phyloP scores from a whole-genome alignment of 2,329 filamentous ascomycete species.

The Pyrenophora graminea region DNA sequence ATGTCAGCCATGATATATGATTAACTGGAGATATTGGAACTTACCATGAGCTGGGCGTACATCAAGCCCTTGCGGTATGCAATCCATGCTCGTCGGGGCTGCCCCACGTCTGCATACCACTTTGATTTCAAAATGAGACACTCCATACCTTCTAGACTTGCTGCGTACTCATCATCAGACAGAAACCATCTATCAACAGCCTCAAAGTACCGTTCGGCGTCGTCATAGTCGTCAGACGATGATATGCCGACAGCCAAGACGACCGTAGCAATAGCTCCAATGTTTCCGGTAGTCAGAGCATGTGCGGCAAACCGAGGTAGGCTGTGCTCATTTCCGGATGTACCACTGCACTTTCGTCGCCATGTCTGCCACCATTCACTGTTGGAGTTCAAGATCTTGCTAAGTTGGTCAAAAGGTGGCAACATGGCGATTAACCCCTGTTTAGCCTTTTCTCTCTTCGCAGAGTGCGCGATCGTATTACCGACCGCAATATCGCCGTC shows the following conservation, averaged over 20 bases:
- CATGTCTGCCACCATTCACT: slow-evolving; percentile 51
- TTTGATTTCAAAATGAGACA: slow-evolving; percentile 57
- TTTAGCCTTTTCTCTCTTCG: slow-evolving; percentile 44
- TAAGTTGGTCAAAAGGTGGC: slow-evolving; percentile 42
- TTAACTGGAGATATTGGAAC: slow-evolving; percentile 4
- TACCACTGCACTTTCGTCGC: slow-evolving; percentile 50
- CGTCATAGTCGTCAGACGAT: slow-evolving; percentile 48
- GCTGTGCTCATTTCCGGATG: slow-evolving; percentile 45
- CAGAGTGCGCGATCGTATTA: slow-evolving; percentile 25
- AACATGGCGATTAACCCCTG: slow-evolving; percentile 42
- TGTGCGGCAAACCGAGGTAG: slow-evolving; percentile 49
- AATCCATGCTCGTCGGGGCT: slow-evolving; percentile 60
- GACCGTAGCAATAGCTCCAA: slow-evolving; percentile 45
- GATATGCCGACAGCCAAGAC: slow-evolving; percentile 46
- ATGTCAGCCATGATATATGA: slow-evolving; percentile 16
- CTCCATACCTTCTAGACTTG: slow-evolving; percentile 59
- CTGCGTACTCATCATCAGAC: slow-evolving; percentile 55
- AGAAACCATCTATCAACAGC: slow-evolving; percentile 55
- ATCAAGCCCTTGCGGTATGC: slow-evolving; percentile 56
- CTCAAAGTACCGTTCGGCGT: slow-evolving; percentile 54
- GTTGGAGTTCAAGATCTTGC: slow-evolving; percentile 41
- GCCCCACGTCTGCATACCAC: slow-evolving; percentile 59
- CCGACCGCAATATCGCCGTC: slow-evolving; percentile 31
- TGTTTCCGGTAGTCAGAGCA: slow-evolving; percentile 51
- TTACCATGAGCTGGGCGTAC: slow-evolving; percentile 58